Evolutionary conservation across 345 rosid species (phyloP).

Genomic region (Populus pruinosa): DNA sequence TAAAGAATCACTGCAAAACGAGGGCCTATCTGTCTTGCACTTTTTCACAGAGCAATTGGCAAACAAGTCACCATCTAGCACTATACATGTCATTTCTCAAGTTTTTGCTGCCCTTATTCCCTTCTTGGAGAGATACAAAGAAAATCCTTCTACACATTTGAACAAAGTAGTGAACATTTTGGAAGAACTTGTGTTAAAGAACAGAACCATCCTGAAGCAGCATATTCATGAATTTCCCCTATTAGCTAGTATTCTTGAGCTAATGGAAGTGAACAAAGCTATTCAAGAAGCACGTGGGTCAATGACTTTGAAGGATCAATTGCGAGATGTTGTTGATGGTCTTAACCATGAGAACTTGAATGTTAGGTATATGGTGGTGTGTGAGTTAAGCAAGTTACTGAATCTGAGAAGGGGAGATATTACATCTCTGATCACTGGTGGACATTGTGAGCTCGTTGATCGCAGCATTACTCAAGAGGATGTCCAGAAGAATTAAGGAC

Average conservation of each 20-base stretch:
- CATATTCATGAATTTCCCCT: conserved; percentile 86
- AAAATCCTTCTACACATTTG: conserved; percentile 43
- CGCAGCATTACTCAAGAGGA: conserved; percentile 75
- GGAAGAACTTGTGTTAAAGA: conserved; percentile 82
- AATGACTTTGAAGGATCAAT: conserved; percentile 82
- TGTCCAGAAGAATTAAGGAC: conserved; percentile 99
- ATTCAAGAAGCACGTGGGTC: conserved; percentile 90
- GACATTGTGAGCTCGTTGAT: conserved; percentile 79
- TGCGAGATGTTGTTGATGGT: conserved; percentile 69
- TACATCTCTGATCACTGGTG: conserved; percentile 67
- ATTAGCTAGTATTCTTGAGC: conserved; percentile 71
- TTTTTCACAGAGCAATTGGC: conserved; percentile 76
- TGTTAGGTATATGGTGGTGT: conserved; percentile 93
- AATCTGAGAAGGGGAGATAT: conserved; percentile 65
- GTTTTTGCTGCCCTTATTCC: conserved; percentile 95
- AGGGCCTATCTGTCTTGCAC: conserved; percentile 84
- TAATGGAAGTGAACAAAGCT: conserved; percentile 75
- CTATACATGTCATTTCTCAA: conserved; percentile 81
- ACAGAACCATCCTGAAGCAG: conserved; percentile 71
- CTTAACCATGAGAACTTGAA: conserved; percentile 91
- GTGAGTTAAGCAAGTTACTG: conserved; percentile 87
- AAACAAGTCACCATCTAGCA: conserved; percentile 73
- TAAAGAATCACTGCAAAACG: conserved; percentile 78
- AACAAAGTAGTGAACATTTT: conserved; percentile 73
- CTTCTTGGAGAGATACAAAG: conserved; percentile 72